Conservation (phyloP, 805 yeast species). For the Candida jianshihensis region DNA sequence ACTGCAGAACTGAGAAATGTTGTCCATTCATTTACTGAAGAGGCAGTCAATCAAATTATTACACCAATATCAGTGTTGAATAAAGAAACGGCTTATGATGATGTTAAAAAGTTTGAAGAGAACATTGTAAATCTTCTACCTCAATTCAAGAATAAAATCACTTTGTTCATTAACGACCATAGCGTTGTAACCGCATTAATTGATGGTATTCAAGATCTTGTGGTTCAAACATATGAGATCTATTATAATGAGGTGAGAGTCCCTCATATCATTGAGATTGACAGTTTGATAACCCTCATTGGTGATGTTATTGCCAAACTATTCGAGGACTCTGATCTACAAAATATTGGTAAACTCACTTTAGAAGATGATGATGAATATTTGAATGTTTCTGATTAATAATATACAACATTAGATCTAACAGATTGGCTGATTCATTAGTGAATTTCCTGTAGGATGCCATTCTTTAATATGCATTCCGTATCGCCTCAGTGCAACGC, state of each 20-base stretch:
- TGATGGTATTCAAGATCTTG: conserved; percentile 60
- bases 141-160: conserved; percentile 43
- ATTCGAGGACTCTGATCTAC: conserved; percentile 20
- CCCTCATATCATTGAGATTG: conserved; percentile 54
- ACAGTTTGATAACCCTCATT: conserved; percentile 47
- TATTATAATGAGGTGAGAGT: conserved; percentile 33
- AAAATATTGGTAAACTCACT: not conserved
- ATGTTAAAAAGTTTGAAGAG: conserved; percentile 36
- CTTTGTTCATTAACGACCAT: conserved; percentile 47
- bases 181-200: conserved; percentile 44
- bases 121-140: conserved; percentile 51
- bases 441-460: no score
- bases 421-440: not conserved
- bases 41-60: conserved; percentile 42
- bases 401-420: no score
- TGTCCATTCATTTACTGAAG: conserved; percentile 62
- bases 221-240: conserved; percentile 49
- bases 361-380: conserved; percentile 11
- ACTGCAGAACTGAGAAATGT: conserved; percentile 65
- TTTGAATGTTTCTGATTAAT: conserved; percentile 3
- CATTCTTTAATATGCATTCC: no score
- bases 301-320: conserved; percentile 27
- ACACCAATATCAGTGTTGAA: conserved; percentile 32
- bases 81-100: conserved; percentile 24
- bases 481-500: no score